Base-by-base conservation (phyloP, 768 basidiomycete genomes). In the Dentipellis fragilis region DNA sequence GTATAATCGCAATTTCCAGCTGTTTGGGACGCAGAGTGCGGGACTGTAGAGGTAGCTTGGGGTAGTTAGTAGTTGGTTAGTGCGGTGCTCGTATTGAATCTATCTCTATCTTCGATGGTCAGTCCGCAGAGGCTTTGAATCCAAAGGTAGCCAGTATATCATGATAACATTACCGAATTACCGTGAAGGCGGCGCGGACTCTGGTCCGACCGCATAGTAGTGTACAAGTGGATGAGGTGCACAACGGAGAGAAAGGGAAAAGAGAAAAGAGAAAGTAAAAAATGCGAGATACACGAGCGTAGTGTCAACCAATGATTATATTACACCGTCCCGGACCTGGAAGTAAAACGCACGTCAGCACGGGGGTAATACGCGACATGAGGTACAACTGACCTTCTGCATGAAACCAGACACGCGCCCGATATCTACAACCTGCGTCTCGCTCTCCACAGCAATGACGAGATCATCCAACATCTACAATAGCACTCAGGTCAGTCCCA, bases 1-100 rank as follows among this genome's bases (percentile, higher is more conserved):
- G 46, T 95, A 91, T 68, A 94, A 92, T 71, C 79, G 94, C 57
- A 93, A 89, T 71, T 96, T 92, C 78, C 94, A 97, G 67, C 73
- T 97, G 56, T 97, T 90, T 69, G 83, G 89, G 8, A 85, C 87
- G 3, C 91, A 51, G 54, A 62, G 56, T 22, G 59, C 56, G 42
- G 42, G 14, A 17, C 10, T 49, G n/a, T 49, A 49, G 48, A 10
- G 6, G 29, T 29, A 6, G 29, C 6, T 29, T 29, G 29, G 29
- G 29, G 29, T 29, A 29, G 29, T 29, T 29, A n/a, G n/a, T n/a
- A n/a, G n/a, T n/a, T n/a, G n/a, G n/a, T n/a, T n/a, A n/a, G n/a
- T n/a, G n/a, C n/a, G n/a, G n/a, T n/a, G n/a, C n/a, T n/a, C n/a
- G 29, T 29, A 29, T 6, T 29, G 29, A 29, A 29, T 29, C 29